phyloP scores from a whole-genome alignment of 2,329 filamentous ascomycete species.

The Beauveria sp. region DNA sequence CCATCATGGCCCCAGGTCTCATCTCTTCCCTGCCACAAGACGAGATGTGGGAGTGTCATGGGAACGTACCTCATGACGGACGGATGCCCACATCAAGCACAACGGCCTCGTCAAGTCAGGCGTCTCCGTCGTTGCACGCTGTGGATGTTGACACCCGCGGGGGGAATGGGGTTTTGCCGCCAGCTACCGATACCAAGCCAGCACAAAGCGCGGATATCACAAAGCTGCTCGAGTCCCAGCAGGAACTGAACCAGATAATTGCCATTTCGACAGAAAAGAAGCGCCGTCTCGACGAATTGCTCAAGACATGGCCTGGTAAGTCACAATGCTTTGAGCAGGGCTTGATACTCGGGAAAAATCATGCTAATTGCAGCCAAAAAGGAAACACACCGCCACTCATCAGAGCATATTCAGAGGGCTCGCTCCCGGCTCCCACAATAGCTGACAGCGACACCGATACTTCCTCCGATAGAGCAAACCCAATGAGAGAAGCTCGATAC shows the following conservation, averaged over 20 bases:
- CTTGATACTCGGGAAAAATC: too few relatives aligned
- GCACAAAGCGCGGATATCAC: neutral
- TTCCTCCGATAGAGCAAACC: neutral
- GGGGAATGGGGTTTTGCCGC: neutral
- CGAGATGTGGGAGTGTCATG: neutral
- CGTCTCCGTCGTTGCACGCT: neutral
- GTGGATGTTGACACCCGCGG: neutral
- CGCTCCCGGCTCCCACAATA: neutral
- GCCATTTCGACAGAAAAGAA: neutral
- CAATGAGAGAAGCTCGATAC: neutral
- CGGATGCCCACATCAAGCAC: neutral
- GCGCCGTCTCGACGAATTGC: too few relatives aligned
- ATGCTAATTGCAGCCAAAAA: neutral
- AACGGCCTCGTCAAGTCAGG: neutral
- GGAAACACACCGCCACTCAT: neutral
- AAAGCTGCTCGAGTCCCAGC: neutral
- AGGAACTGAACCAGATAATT: neutral
- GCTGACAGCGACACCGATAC: neutral
- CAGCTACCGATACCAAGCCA: neutral
- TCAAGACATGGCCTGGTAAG: too few relatives aligned
- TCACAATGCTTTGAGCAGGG: too few relatives aligned
- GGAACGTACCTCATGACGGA: neutral
- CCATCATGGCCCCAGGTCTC: constrained; percentile 2
- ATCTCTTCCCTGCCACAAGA: neutral
- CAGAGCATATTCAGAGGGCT: constrained; percentile 4